Percentiles rank a stretch among this genome's conserved stretches.
These are phyloP conservation scores for Furcasterigmium furcatum DNA, from an alignment of 2,329 filamentous ascomycete genomes.

Conservation along the genomic window DNA sequence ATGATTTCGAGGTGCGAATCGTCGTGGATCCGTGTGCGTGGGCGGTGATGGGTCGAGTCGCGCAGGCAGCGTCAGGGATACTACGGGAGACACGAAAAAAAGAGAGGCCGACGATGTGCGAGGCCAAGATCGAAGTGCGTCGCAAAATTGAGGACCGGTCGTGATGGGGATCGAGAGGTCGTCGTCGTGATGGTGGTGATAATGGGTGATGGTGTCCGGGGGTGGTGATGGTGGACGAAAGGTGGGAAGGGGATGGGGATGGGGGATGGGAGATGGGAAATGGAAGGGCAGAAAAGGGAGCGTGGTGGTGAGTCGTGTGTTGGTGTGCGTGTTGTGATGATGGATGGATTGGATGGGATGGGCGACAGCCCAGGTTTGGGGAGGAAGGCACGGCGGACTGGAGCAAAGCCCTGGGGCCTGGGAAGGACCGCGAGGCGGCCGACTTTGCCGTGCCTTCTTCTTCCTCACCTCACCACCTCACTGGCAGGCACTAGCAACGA, in stretches of 20 bases:
- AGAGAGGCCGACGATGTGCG: not conserved
- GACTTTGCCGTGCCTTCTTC: no score
- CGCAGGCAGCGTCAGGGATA: not conserved
- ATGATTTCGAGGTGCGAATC: no score
- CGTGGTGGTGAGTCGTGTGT: no score
- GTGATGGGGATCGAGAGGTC: not conserved
- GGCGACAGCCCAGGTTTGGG: not conserved
- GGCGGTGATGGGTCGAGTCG: not conserved
- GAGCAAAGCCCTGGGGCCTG: not conserved
- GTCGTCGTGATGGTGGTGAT: no score
- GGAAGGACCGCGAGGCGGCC: no score
- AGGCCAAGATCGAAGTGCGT: not conserved
- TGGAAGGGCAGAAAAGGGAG: conserved; percentile 5
- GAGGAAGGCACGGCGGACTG: not conserved
- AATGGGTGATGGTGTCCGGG: not conserved
- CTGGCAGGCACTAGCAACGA: no score
- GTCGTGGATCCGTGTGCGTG: not conserved
- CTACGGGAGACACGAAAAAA: no score
- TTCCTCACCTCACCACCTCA: no score
- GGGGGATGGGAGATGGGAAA: no score
- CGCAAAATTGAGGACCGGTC: not conserved
- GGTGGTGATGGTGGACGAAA: not conserved
- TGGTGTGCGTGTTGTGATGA: conserved; percentile 1
- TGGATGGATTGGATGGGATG: not conserved
- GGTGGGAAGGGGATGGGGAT: not conserved